Percentiles rank a stretch among this genome's conserved stretches.
Evolutionary conservation across 2,329 filamentous ascomycete genomes (phyloP).

Genomic region (Calonectria multiphialidica): DNA sequence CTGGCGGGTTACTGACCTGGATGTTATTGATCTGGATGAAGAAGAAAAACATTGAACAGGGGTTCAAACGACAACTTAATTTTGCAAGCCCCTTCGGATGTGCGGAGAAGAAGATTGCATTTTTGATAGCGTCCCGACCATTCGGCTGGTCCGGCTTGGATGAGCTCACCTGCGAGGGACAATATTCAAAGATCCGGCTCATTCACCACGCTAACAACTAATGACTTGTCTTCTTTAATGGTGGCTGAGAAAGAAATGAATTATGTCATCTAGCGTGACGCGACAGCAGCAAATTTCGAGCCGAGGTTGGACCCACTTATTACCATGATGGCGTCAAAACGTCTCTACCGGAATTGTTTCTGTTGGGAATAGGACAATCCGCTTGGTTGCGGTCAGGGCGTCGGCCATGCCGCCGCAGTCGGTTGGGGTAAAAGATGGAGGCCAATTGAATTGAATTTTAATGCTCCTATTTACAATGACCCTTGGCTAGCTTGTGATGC

Average conservation of each 20-base stretch:
- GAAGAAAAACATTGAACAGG: too few species aligned
- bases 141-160: too few species aligned
- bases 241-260: background rate
- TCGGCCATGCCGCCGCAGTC: background rate
- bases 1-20: too few species aligned
- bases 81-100: too few species aligned
- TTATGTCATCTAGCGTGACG: background rate
- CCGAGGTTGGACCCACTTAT: background rate
- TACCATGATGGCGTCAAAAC: background rate
- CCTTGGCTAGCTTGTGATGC: background rate
- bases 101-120: too few species aligned
- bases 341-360: background rate
- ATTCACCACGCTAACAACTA: background rate
- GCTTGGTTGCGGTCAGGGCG: too few species aligned
- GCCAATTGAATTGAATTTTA: background rate
- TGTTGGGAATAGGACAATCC: background rate
- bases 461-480: background rate
- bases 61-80: too few species aligned
- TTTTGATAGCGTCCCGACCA: too few species aligned
- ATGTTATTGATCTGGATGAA: too few species aligned
- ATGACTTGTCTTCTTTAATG: background rate
- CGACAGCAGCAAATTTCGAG: background rate
- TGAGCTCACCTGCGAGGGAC: too few species aligned
- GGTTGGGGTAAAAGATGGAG: background rate
- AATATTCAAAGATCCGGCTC: background rate